These are phyloP conservation scores for Leccinum subgranulosum DNA, from an alignment of 768 basidiomycete genomes.

Conservation along the genomic window DNA sequence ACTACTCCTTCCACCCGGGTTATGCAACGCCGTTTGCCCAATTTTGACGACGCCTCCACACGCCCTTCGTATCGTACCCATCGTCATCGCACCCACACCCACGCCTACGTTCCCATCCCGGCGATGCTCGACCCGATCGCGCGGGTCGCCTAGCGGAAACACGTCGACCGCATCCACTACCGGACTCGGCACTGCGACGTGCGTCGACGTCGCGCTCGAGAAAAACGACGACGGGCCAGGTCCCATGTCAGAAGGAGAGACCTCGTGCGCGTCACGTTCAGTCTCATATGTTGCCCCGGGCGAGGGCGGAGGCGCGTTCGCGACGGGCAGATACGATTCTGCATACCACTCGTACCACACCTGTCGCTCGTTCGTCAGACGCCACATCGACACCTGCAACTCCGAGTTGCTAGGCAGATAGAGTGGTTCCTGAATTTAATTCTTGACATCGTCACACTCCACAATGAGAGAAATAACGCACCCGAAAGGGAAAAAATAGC, in stretches of 20 bases:
- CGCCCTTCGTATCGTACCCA: constrained; percentile 34
- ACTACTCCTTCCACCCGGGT: constrained; percentile 84
- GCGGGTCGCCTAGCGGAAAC: constrained; percentile 21
- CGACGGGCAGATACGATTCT: constrained; percentile 80
- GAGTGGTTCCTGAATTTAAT: constrained; percentile 68
- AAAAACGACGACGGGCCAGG: constrained; percentile 14
- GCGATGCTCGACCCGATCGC: constrained; percentile 8
- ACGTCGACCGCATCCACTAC: constrained; percentile 64
- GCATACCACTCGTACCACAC: constrained; percentile 99
- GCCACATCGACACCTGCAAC: constrained; percentile 91
- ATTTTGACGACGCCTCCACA: constrained; percentile 70
- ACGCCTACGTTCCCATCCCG: constrained; percentile 1
- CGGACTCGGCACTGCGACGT: constrained; percentile 55
- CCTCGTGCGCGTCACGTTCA: background rate
- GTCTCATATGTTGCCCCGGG: background rate
- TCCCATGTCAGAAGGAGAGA: background rate
- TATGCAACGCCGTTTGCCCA: constrained; percentile 91
- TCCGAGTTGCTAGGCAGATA: constrained; percentile 93
- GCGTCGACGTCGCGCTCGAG: constrained; percentile 25
- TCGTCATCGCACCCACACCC: background rate
- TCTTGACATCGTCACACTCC: background rate
- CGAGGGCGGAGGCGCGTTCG: constrained; percentile 27
- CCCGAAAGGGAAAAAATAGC: constrained; percentile 91
- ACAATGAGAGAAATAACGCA: constrained; percentile 34
- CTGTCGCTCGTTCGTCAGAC: constrained; percentile 80